These are phyloP conservation scores for Roridomyces roridus DNA, from an alignment of 768 basidiomycete genomes.

Conservation along the genomic window DNA sequence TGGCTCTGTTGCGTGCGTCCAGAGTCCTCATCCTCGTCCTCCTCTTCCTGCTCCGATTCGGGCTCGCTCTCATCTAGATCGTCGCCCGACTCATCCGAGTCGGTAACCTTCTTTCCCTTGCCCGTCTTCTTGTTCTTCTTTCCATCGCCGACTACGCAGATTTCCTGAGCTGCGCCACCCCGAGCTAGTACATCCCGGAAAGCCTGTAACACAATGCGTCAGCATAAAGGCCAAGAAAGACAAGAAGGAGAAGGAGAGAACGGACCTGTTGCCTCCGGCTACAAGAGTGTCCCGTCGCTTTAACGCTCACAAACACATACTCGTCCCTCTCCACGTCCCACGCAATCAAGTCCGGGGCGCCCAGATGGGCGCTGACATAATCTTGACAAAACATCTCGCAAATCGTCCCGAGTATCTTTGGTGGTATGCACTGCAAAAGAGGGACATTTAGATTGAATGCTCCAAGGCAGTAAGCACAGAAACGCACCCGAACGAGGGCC, in stretches of 20 bases:
- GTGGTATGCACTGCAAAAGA: constrained; percentile 1
- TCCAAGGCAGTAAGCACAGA: neutral
- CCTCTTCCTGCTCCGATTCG: constrained; percentile 3
- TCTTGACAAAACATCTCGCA: constrained; percentile 21
- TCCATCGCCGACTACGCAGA: constrained; percentile 23
- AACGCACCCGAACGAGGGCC: constrained; percentile 38
- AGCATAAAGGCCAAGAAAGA: too few relatives aligned
- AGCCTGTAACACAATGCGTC: constrained; percentile 9
- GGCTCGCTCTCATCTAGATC: neutral
- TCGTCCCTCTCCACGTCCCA: neutral
- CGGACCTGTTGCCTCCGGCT: constrained; percentile 6
- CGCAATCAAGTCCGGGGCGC: constrained; percentile 6
- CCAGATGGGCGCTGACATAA: constrained; percentile 1
- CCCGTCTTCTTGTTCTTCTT: constrained; percentile 8
- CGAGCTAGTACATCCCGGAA: constrained; percentile 27
- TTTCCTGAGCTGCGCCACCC: constrained; percentile 17
- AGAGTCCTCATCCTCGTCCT: neutral
- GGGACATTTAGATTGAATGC: neutral
- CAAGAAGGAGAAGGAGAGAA: neutral
- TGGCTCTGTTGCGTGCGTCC: neutral
- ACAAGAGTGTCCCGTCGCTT: constrained; percentile 1
- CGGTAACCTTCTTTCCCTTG: constrained; percentile 1
- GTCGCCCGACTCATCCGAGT: neutral
- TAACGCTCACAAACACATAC: constrained; percentile 11
- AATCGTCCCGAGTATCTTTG: neutral